A percentile compares a stretch with the other conserved stretches of the same genome.
Evolutionary conservation across 305 asterid species (phyloP).

Genomic region (Stenogyne calaminthoides): DNA sequence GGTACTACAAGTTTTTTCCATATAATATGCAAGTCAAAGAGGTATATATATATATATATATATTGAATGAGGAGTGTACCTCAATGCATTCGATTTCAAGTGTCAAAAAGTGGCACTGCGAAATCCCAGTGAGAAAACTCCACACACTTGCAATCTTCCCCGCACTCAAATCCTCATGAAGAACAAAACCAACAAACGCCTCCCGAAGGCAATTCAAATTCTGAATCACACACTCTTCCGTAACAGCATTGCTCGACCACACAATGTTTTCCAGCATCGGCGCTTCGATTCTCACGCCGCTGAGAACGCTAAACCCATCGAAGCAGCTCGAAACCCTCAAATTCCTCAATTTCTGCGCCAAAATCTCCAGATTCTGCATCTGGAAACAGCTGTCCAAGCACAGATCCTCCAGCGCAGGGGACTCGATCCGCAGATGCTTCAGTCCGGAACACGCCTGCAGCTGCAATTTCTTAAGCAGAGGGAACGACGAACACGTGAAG

Average conservation of each 20-base stretch:
- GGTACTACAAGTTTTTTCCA: no score
- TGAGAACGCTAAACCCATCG: constrained; percentile 37
- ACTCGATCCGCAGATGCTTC: constrained; percentile 51
- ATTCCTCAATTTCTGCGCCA: constrained; percentile 43
- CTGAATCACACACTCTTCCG: constrained; percentile 49
- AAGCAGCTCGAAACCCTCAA: constrained; percentile 60
- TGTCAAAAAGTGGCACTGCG: constrained; percentile 52
- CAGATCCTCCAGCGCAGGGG: constrained; percentile 52
- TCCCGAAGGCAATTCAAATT: constrained; percentile 44
- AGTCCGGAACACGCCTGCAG: constrained; percentile 59
- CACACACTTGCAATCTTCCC: constrained; percentile 52
- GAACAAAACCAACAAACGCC: constrained; percentile 57
- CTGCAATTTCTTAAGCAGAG: constrained; percentile 58
- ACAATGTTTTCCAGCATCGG: constrained; percentile 40
- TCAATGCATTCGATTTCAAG: constrained; percentile 64
- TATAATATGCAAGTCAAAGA: no score
- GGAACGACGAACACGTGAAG: constrained; percentile 66
- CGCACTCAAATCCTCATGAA: constrained; percentile 39
- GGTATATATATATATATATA: no score
- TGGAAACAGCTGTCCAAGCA: constrained; percentile 51
- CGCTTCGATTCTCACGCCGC: constrained; percentile 58
- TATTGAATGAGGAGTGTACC: constrained; percentile 27
- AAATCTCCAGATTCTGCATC: constrained; percentile 56
- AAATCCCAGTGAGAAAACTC: constrained; percentile 62
- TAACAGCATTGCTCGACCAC: constrained; percentile 65